A percentile compares a stretch with the other conserved stretches of the same genome.
These are phyloP conservation scores for Pseudopyricularia cyperi DNA, from an alignment of 2,329 filamentous ascomycete genomes.

Conservation along the genomic window DNA sequence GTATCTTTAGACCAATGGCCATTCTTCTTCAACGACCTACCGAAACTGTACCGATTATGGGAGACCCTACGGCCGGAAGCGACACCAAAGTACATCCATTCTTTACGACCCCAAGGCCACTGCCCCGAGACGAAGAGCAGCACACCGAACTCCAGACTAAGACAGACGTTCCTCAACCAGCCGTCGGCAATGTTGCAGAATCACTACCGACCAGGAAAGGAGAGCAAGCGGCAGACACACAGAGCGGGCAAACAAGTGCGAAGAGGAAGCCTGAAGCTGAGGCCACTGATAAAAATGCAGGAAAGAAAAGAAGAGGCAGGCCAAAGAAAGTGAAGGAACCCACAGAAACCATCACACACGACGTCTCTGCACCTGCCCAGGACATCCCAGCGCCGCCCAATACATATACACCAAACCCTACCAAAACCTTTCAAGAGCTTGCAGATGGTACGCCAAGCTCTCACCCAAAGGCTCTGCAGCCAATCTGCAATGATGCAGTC, in stretches of 20 bases:
- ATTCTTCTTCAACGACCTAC: neutral
- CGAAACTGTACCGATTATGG: neutral
- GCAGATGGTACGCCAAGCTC: neutral
- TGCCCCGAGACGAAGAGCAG: conserved; percentile 2
- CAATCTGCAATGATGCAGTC: neutral
- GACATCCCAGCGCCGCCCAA: neutral
- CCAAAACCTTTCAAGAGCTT: neutral
- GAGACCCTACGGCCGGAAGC: neutral
- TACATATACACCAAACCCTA: neutral
- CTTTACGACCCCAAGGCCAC: conserved; percentile 23
- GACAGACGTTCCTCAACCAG: neutral
- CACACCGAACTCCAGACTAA: conserved; percentile 1
- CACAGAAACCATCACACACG: neutral
- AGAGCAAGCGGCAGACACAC: neutral
- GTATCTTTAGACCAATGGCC: neutral
- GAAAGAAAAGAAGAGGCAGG: conserved; percentile 10
- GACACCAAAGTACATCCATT: conserved; percentile 41
- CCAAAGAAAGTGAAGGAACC: conserved; percentile 13
- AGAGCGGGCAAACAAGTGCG: neutral
- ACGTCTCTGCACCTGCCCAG: neutral
- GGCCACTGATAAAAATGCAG: conserved; percentile 7
- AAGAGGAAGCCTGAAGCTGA: conserved; percentile 4
- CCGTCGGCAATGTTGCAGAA: neutral
- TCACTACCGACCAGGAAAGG: neutral
- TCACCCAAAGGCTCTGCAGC: neutral